Percentiles rank a stretch among this genome's conserved stretches.
phyloP scores from a whole-genome alignment of 345 rosid genomes.

The Ailanthus altissimus region DNA sequence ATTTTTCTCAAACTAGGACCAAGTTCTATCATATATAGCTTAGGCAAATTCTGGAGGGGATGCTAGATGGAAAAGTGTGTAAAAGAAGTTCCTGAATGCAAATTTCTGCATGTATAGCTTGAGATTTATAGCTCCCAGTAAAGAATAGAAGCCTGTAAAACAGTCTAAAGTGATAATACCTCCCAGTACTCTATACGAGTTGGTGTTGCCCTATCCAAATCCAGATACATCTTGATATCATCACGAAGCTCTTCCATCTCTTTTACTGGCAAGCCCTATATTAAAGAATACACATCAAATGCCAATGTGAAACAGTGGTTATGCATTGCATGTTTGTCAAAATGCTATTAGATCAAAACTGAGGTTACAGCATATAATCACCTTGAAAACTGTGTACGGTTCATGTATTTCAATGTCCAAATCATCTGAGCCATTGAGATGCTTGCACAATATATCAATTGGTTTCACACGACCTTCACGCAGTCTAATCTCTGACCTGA shows the following conservation, averaged over 20 bases:
- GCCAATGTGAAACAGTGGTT: constrained; percentile 5
- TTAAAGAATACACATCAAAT: constrained; percentile 19
- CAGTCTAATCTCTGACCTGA: constrained; percentile 79
- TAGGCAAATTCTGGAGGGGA: background rate
- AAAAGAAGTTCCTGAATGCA: constrained; percentile 3
- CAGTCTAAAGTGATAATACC: constrained; percentile 41
- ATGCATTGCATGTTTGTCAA: background rate
- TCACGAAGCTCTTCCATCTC: constrained; percentile 95
- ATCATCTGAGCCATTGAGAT: constrained; percentile 79
- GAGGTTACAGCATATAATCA: constrained; percentile 21
- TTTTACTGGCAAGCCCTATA: constrained; percentile 82
- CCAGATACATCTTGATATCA: constrained; percentile 95
- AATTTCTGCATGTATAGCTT: background rate
- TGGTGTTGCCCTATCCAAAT: constrained; percentile 77
- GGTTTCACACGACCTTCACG: constrained; percentile 91
- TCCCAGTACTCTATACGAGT: constrained; percentile 83
- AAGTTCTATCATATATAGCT: background rate
- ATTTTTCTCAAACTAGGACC: background rate
- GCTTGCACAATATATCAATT: constrained; percentile 80
- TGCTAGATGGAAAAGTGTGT: background rate
- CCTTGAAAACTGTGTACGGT: constrained; percentile 95
- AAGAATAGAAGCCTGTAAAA: background rate
- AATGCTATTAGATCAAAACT: background rate
- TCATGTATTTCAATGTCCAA: constrained; percentile 77
- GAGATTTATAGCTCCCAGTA: background rate